Conservation (phyloP, 2,329 filamentous ascomycete species). For the Sporothrix protearum region DNA sequence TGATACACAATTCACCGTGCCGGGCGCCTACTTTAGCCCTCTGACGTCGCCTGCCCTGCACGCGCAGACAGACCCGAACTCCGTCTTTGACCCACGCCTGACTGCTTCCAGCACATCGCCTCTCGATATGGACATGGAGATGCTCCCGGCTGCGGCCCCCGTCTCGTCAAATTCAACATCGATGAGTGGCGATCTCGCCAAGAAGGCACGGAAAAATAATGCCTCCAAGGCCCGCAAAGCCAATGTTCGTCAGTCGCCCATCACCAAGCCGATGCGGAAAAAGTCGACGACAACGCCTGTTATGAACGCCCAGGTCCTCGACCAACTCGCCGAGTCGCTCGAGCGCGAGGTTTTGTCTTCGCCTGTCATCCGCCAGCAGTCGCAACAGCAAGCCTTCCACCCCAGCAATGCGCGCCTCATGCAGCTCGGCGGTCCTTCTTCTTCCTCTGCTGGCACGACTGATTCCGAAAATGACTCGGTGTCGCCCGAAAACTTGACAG, state of each 20-base stretch:
- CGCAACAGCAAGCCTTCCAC: conserved; percentile 36
- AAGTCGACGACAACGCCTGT: conserved; percentile 53
- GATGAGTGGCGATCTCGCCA: conserved; percentile 41
- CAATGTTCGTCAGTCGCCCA: conserved; percentile 66
- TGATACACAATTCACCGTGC: conserved; percentile 58
- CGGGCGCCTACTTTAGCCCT: conserved; percentile 75
- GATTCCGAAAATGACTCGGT: conserved; percentile 63
- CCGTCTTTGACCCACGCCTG: conserved; percentile 45
- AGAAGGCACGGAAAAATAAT: conserved; percentile 52
- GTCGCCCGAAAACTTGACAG: conserved; percentile 59
- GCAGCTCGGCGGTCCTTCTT: conserved; percentile 32
- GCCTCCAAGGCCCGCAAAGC: conserved; percentile 51
- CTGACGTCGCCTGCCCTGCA: conserved; percentile 76
- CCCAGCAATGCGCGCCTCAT: conserved; percentile 28
- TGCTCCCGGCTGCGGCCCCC: conserved; percentile 32
- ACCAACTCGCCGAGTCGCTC: conserved; percentile 47
- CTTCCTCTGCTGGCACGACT: conserved; percentile 45
- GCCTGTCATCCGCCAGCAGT: conserved; percentile 35
- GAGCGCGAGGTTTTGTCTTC: conserved; percentile 36
- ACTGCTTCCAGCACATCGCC: conserved; percentile 47
- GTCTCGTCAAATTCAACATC: not conserved
- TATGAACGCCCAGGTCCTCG: conserved; percentile 54
- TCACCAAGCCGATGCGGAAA: conserved; percentile 62
- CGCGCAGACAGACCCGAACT: conserved; percentile 58
- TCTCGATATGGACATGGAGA: conserved; percentile 55